phyloP scores from a whole-genome alignment of 2,329 filamentous ascomycete species.

The Fusarium staphyleae region DNA sequence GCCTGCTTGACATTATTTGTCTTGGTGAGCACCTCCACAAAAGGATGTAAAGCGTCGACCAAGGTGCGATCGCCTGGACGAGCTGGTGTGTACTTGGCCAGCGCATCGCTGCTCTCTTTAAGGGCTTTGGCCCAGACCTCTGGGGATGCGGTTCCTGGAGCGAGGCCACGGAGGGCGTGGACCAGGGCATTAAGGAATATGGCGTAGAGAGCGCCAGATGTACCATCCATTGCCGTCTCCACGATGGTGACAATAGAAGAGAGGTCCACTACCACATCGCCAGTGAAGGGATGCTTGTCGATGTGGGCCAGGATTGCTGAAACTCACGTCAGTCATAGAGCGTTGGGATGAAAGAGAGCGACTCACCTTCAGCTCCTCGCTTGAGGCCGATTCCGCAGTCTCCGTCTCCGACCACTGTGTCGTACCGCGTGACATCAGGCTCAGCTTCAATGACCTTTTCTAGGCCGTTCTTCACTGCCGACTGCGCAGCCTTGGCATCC shows the following conservation, averaged over 20 bases:
- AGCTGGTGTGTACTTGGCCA: conserved; percentile 88
- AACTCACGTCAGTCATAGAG: conserved; percentile 26
- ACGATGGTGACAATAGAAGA: conserved; percentile 61
- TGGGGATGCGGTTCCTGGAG: conserved; percentile 50
- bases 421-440: conserved; percentile 74
- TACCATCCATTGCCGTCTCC: conserved; percentile 67
- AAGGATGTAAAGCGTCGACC: conserved; percentile 88
- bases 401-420: conserved; percentile 87
- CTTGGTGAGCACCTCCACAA: conserved; percentile 73
- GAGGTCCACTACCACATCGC: conserved; percentile 62
- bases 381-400: conserved; percentile 89
- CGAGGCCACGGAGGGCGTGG: conserved; percentile 60
- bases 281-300: conserved; percentile 52
- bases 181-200: conserved; percentile 91
- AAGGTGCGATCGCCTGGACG: conserved; percentile 88
- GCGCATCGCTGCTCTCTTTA: conserved; percentile 70
- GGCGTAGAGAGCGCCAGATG: conserved; percentile 68
- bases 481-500: conserved; percentile 58
- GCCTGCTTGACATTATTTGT: conserved; percentile 74
- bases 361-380: conserved; percentile 78
- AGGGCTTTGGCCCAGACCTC: conserved; percentile 69
- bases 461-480: conserved; percentile 63
- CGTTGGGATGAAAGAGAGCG: not conserved
- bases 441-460: conserved; percentile 70
- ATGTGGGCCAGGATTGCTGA: conserved; percentile 62